A percentile compares a stretch with the other conserved stretches of the same genome.
Evolutionary conservation across 1,284 basidiomycete species (phyloP).

Genomic region (Boletus smithii): DNA sequence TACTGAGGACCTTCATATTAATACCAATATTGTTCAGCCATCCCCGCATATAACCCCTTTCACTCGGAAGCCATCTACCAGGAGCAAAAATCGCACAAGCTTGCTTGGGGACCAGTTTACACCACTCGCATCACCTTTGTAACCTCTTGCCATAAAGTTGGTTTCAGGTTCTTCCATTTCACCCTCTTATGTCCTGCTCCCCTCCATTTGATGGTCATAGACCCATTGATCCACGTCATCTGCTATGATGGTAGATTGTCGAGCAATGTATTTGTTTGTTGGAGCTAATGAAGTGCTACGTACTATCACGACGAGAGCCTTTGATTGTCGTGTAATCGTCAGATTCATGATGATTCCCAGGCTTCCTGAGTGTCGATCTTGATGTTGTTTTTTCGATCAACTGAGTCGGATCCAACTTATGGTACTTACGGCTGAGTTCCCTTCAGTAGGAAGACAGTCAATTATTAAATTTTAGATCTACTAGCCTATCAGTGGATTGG

Average conservation of each 20-base stretch:
- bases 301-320: too few relatives aligned
- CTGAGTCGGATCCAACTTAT: too few relatives aligned
- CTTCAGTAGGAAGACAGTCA: too few relatives aligned
- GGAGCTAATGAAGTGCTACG: background rate
- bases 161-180: slow-evolving; percentile 3
- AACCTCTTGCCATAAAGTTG: background rate
- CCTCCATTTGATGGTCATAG: slow-evolving; percentile 2
- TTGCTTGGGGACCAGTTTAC: slow-evolving; percentile 36
- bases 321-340: too few relatives aligned
- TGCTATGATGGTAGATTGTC: slow-evolving; percentile 12
- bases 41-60: slow-evolving; percentile 54
- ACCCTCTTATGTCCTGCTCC: slow-evolving; percentile 1
- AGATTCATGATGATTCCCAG: too few relatives aligned
- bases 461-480: too few relatives aligned
- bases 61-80: slow-evolving; percentile 61
- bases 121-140: slow-evolving; percentile 20
- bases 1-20: slow-evolving; percentile 25
- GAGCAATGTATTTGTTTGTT: slow-evolving; percentile 5
- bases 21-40: slow-evolving; percentile 39
- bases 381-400: too few relatives aligned
- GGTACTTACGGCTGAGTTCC: too few relatives aligned
- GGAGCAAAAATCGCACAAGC: slow-evolving; percentile 54
- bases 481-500: too few relatives aligned
- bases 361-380: too few relatives aligned
- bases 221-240: slow-evolving; percentile 7